phyloP scores from a whole-genome alignment of 2,329 filamentous ascomycete species.

The Teratosphaeria nubilosa region DNA sequence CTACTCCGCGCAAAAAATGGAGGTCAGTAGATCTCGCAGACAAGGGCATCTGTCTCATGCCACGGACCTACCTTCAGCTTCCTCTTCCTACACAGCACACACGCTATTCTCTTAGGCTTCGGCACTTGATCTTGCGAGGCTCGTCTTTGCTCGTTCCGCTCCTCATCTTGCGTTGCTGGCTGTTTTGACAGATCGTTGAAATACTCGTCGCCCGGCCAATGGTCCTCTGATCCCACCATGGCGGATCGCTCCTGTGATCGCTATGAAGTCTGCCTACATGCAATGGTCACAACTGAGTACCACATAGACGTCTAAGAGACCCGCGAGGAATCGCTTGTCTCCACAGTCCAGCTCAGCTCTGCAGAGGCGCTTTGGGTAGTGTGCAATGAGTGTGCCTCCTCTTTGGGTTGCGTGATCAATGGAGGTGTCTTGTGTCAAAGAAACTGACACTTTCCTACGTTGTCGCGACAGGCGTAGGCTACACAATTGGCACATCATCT shows the following conservation, averaged over 20 bases:
- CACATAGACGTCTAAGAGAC: not conserved
- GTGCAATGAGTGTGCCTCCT: too few relatives aligned
- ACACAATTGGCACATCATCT: not conserved
- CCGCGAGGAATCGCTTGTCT: not conserved
- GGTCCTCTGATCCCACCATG: constrained; percentile 14
- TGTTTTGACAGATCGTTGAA: constrained; percentile 48
- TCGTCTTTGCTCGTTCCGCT: constrained; percentile 33
- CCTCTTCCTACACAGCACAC: constrained; percentile 83
- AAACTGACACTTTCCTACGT: not conserved
- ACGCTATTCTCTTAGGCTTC: constrained; percentile 75
- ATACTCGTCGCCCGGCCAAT: constrained; percentile 31
- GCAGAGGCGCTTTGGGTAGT: not conserved
- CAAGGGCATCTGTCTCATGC: not conserved
- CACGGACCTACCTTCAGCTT: constrained; percentile 55
- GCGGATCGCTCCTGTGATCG: not conserved
- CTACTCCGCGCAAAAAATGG: constrained; percentile 4
- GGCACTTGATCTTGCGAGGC: constrained; percentile 46
- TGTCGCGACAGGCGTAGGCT: not conserved
- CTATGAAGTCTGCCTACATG: not conserved
- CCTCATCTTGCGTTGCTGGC: constrained; percentile 26
- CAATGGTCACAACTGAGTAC: not conserved
- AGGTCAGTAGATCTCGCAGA: not conserved
- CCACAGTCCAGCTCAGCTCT: not conserved
- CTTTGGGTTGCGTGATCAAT: too few relatives aligned
- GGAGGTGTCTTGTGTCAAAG: not conserved